Base-by-base conservation (phyloP, 1,284 basidiomycete species). In the Melampsora larici-populina region DNA sequence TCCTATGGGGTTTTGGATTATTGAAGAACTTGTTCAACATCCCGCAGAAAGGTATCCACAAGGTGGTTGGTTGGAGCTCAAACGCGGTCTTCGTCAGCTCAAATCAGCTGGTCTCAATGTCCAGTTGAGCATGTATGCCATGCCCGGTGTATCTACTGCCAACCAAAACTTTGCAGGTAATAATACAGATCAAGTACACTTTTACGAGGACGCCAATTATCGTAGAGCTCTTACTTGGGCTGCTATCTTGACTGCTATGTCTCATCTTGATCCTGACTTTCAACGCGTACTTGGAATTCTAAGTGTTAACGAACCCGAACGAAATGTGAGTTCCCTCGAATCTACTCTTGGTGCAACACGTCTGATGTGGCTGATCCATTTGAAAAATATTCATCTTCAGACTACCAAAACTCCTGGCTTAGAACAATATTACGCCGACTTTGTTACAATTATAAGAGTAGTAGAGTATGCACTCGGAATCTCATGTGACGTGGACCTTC, bases 1-100 rank as follows among this genome's bases (percentile, higher is more conserved):
- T 80, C 91, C 91, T 0, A 87, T 92, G 31, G 91, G 91, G 0
- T 92, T 89, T 82, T 92, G 91, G 91, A 89, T 92, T 64, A 84
- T 92, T 18, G 91, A 92, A 82, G 86, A 85, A 8, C 85, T 92
- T 8, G 91, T 92, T 0, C 82, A 91, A 81, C 86, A 89, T 4
- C 81, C 82, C 0, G 86, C 84, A 1, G 91, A 92, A 81, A 87
- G 86, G 64, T 92, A 87, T 81, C 89, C 90, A 18, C 86, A 88
- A 49, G 91, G 91, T 24, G 91, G 91, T 33, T 86, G 92, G 55
- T 78, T 82, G 9, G 87, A 89, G 77, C 85, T 92, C 31, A 78
- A 71, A 60, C 69, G 76, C 29, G 76, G 76, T 29, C 69, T 78
- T 11, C 29, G 69, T 11, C 68, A 78, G 51, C 69, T 78, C 6